These are phyloP conservation scores for Kodamaea leandrae DNA, from an alignment of 805 yeast genomes.

Conservation along the genomic window DNA sequence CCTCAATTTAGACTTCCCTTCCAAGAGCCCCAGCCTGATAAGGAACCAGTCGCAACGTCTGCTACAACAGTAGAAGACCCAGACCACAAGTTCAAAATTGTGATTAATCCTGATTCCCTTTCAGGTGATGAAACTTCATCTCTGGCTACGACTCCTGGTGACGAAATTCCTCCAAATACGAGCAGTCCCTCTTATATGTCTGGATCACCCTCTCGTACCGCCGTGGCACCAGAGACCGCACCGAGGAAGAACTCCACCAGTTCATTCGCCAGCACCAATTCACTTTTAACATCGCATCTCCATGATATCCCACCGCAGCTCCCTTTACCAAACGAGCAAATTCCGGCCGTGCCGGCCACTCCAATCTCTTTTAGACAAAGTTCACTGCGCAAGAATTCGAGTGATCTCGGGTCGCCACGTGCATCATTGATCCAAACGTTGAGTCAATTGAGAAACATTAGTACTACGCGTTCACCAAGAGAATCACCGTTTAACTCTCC, in stretches of 20 bases:
- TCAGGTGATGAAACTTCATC: constrained; percentile 5
- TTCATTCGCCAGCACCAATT: constrained; percentile 22
- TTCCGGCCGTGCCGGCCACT: constrained; percentile 41
- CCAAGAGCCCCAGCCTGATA: constrained; percentile 41
- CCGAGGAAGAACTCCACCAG: constrained; percentile 21
- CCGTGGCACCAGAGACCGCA: background rate
- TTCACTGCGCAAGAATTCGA: constrained; percentile 35
- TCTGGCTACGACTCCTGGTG: constrained; percentile 5
- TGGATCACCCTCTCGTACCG: background rate
- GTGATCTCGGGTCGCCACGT: constrained; percentile 38
- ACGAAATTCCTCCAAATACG: constrained; percentile 1
- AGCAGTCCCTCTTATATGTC: background rate
- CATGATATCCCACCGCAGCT: constrained; percentile 54
- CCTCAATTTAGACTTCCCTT: constrained; percentile 71
- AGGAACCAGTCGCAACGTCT: background rate
- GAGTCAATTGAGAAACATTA: constrained; percentile 38
- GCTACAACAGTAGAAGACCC: constrained; percentile 1
- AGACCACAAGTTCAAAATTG: constrained; percentile 3
- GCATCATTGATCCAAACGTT: constrained; percentile 42
- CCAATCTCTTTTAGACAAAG: constrained; percentile 31
- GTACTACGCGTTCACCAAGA: constrained; percentile 33
- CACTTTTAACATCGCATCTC: constrained; percentile 28
- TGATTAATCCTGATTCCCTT: background rate
- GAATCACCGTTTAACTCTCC: constrained; percentile 46
- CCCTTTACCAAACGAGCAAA: constrained; percentile 55